Base-by-base conservation (phyloP, 2,329 filamentous ascomycete species). In the Laburnicola sp. region DNA sequence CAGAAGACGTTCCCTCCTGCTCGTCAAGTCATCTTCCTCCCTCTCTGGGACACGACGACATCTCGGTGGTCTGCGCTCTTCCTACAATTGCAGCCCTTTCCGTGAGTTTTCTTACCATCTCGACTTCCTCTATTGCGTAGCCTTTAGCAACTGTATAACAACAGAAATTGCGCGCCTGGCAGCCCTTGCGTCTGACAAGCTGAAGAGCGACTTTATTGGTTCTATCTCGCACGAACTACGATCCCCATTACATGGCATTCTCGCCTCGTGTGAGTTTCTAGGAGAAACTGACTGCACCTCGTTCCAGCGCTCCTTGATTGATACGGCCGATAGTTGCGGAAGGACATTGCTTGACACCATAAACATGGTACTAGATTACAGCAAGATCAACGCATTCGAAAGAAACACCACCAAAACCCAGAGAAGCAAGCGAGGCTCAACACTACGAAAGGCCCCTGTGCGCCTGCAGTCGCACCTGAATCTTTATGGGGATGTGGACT, bases 191-290 rank as follows among this genome's bases (percentile, higher is more conserved):
- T 60, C 63, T 2, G 64, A 69, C n/a, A 63, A 65, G 35, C 63
- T 64, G 3, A 75, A 76, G 49, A 68, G 67, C 2, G 71, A 73
- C 4, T 74, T 76, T 43, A 67, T 77, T 23, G 68, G 69, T 21
- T 74, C 71, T 6, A 73, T 76, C 31, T 71, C 66, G 2, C 74
- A 76, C 46, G 74, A 76, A 52, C 69, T 86, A 7, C 76, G 83
- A 1, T 83, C 80, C 1, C 83, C 83, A 0, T 70, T 86, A 0
- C 83, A 86, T 51, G 84, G 83, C 2, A 78, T 86, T n/a, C 68
- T 86, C 0, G 77, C 80, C 0, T 65, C 66, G 5, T 57, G 68
- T 4, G 64, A 68, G 37, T 64, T 69, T 25, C 56, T 70, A 3
- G 54, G 56, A n/a, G 66, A 69, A 30, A 67, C 64, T 2, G 56